Conservation (phyloP, 208 protist genomes). For the Acanthamoeba triangularis region DNA sequence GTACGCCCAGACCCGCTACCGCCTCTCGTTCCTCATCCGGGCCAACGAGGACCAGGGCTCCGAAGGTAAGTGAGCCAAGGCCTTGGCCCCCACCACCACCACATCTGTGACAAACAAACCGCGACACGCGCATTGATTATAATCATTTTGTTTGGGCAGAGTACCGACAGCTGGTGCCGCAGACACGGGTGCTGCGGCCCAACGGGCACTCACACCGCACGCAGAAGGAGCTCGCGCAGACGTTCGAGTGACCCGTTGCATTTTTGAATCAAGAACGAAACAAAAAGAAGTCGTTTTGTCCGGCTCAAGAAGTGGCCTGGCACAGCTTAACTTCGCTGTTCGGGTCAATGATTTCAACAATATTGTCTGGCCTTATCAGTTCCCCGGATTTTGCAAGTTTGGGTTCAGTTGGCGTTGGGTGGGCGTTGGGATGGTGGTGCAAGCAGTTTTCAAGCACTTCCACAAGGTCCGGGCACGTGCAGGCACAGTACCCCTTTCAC, state of each 20-base stretch:
- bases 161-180: not conserved
- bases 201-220: not conserved
- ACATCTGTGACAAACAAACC: not conserved
- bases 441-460: no score
- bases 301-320: no score
- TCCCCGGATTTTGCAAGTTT: no score
- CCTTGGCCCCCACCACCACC: not conserved
- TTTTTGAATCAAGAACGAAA: no score
- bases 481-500: no score
- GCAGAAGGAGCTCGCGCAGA: not conserved
- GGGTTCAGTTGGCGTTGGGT: no score
- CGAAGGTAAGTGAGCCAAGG: not conserved
- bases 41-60: conserved; percentile 33
- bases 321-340: no score
- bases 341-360: no score
- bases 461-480: no score
- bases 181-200: not conserved
- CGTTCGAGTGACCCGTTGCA: not conserved
- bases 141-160: not conserved
- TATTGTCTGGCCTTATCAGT: no score
- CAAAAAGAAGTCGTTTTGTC: no score
- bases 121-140: not conserved
- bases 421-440: no score
- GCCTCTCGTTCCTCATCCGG: conserved; percentile 60
- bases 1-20: conserved; percentile 29